phyloP scores from a whole-genome alignment of 768 basidiomycete species.

The Mycena chlorophos region DNA sequence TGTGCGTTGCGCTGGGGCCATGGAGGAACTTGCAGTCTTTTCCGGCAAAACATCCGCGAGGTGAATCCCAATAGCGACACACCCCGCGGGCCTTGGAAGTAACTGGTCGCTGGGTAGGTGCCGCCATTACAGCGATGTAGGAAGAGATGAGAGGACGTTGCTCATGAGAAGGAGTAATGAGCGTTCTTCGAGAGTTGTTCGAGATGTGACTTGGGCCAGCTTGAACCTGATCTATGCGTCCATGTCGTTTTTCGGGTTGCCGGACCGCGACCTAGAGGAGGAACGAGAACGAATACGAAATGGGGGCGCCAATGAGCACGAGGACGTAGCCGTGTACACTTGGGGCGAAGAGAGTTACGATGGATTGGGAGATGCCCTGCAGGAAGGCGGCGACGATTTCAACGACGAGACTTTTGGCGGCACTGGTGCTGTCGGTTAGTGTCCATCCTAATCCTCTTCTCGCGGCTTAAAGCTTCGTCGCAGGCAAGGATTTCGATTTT shows the following conservation, averaged over 20 bases:
- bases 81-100: conserved; percentile 73
- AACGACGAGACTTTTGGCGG: conserved; percentile 97
- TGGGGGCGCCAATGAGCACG: conserved; percentile 53
- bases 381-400: conserved; percentile 88
- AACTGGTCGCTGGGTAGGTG: conserved; percentile 42
- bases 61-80: conserved; percentile 64
- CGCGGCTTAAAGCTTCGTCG: conserved; percentile 9
- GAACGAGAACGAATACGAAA: conserved; percentile 60
- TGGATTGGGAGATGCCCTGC: conserved; percentile 82
- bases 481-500: conserved; percentile 94
- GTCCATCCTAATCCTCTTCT: conserved; percentile 8
- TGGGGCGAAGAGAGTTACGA: conserved; percentile 93
- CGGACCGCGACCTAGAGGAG: conserved; percentile 60
- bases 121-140: not conserved
- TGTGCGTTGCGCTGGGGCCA: conserved; percentile 40
- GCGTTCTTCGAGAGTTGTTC: not conserved
- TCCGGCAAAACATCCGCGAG: conserved; percentile 70
- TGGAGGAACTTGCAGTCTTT: conserved; percentile 78
- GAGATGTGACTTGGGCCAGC: too few relatives aligned
- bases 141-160: not conserved
- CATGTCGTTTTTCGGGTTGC: conserved; percentile 87
- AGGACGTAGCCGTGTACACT: conserved; percentile 87
- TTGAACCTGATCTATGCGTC: conserved; percentile 13
- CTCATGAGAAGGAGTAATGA: not conserved
- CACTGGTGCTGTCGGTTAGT: conserved; percentile 68